Evolutionary conservation across 2,329 filamentous ascomycete species (phyloP).

Genomic region (Aspergillus oerlinghausenensis): DNA sequence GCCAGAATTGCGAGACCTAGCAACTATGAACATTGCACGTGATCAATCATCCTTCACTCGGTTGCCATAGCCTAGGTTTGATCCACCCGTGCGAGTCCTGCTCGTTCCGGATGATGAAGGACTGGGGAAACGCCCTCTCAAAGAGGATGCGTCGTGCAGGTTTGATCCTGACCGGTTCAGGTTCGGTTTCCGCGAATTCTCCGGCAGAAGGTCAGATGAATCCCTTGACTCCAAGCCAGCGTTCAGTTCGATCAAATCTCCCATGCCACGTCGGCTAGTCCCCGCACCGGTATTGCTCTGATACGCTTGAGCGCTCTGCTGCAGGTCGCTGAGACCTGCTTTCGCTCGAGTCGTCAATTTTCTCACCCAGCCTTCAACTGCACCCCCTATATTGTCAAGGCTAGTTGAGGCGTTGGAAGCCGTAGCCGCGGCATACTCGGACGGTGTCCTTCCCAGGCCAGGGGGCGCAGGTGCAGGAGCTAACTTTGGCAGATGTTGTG

Average conservation of each 20-base stretch:
- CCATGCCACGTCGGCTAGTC: slow-evolving; percentile 27
- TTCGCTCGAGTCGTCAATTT: slow-evolving; percentile 61
- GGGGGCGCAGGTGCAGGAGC: slow-evolving; percentile 62
- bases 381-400: slow-evolving; percentile 79
- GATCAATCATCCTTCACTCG: slow-evolving; percentile 29
- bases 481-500: slow-evolving; percentile 74
- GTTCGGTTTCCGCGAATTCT: slow-evolving; percentile 13
- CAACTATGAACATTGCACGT: not conserved
- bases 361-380: slow-evolving; percentile 85
- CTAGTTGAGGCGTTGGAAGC: slow-evolving; percentile 37
- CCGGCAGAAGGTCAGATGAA: slow-evolving; percentile 15
- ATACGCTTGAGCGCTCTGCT: slow-evolving; percentile 25
- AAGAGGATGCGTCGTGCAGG: slow-evolving; percentile 15
- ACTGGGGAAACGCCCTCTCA: slow-evolving; percentile 22
- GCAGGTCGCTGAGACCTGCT: slow-evolving; percentile 35
- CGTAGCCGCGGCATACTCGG: slow-evolving; percentile 31
- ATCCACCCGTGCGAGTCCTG: slow-evolving; percentile 30
- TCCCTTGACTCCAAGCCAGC: slow-evolving; percentile 30
- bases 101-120: slow-evolving; percentile 27
- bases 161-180: slow-evolving; percentile 13
- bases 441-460: slow-evolving; percentile 32
- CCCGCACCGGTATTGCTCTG: slow-evolving; percentile 18
- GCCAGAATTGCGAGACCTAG: not conserved
- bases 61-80: slow-evolving; percentile 13
- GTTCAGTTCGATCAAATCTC: slow-evolving; percentile 43